Evolutionary conservation across 306 rosid genomes (phyloP).

Genomic region (Gillenia trifoliata): DNA sequence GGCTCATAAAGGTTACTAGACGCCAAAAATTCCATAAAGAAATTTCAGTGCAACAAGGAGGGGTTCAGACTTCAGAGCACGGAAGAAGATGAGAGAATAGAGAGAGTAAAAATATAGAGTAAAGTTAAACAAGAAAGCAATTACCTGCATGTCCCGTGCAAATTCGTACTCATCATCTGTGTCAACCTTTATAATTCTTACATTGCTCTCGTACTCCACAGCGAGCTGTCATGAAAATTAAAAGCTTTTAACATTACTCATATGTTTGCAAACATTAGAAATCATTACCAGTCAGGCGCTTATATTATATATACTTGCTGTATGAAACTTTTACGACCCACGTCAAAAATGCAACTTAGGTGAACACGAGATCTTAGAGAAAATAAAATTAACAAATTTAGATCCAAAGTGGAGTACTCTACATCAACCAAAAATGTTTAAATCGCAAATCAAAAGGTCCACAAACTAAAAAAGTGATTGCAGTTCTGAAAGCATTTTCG

Average conservation of each 20-base stretch:
- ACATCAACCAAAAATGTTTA: not conserved
- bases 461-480: not conserved
- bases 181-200: constrained; percentile 71
- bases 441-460: not conserved
- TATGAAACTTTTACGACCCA: not conserved
- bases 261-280: constrained; percentile 4
- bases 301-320: not conserved
- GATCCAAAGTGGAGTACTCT: not conserved
- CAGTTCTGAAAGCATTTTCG: not conserved
- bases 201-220: constrained; percentile 70
- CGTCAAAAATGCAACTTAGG: not conserved
- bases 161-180: constrained; percentile 90
- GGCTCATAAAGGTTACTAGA: not conserved
- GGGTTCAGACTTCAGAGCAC: not conserved
- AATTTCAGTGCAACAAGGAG: constrained; percentile 1
- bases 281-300: not conserved
- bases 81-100: not conserved
- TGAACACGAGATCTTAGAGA: not conserved
- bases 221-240: constrained; percentile 58
- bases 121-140: not conserved
- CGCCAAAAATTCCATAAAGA: not conserved
- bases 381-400: not conserved
- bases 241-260: constrained; percentile 10
- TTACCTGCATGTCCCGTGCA: constrained; percentile 91
- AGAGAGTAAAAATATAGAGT: not conserved